phyloP scores from a whole-genome alignment of 257 asterid species.

The Oldenlandia corymbosa region DNA sequence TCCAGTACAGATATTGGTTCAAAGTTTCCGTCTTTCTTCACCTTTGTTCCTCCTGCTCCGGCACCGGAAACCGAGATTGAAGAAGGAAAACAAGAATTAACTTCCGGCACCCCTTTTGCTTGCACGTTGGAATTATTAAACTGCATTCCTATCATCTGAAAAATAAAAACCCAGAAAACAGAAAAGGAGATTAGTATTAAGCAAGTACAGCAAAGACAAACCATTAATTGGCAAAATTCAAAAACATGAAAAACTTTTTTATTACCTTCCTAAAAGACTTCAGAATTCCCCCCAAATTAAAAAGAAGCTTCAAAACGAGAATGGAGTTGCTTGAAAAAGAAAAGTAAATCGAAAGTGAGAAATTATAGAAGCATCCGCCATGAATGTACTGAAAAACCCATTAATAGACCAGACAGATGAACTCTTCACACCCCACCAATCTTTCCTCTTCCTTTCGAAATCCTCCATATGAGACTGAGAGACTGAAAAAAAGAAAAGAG shows the following conservation, averaged over 20 bases:
- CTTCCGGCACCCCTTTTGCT: constrained; percentile 27
- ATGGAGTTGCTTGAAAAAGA: constrained; percentile 1
- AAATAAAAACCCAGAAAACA: not conserved
- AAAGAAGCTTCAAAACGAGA: constrained; percentile 15
- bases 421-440: constrained; percentile 19
- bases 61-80: constrained; percentile 19
- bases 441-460: constrained; percentile 23
- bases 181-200: not conserved
- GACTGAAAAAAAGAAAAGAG: not conserved
- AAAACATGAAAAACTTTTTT: not conserved
- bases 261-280: constrained; percentile 18
- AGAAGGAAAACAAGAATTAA: constrained; percentile 26
- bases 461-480: constrained; percentile 29
- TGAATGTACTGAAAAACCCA: constrained; percentile 23
- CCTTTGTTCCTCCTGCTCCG: constrained; percentile 20
- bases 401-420: constrained; percentile 17
- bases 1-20: constrained; percentile 54
- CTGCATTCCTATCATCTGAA: constrained; percentile 45
- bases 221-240: not conserved
- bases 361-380: constrained; percentile 11
- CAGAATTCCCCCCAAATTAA: not conserved
- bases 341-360: no score
- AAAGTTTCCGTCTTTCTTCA: constrained; percentile 36
- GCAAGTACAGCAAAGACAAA: constrained; percentile 6
- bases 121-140: constrained; percentile 27